Evolutionary conservation across 1,284 basidiomycete species (phyloP), one percentile per base, ranked within the genome.

Genomic region (Moniliella sp.): DNA sequence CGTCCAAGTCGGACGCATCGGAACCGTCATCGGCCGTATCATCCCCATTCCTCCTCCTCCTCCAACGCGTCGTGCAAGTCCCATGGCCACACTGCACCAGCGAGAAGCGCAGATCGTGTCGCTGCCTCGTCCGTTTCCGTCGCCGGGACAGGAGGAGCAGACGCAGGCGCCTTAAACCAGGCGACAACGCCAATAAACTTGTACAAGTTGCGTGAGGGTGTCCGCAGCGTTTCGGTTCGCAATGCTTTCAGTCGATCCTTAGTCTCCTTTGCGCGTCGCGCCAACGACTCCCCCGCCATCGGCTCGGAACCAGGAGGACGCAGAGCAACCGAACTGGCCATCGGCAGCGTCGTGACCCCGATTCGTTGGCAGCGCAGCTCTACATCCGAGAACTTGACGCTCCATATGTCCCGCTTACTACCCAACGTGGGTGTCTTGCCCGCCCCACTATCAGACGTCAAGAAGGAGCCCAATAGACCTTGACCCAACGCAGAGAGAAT

Each of bases 381-480:
- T 28, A 97, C 86, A 56, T 97, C 88, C 34, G 84, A 84, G 65
- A 97, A 94, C 9, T 75, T 71, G 0, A 97, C 78, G 33, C 88
- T 67, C 88, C 88, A 97, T 30, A 84, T 56, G 48, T 94, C 86
- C 52, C 76, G 76, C 65, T 61, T 61, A 32, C 44, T 50, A 3
- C 56, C 59, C 41, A 61, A 39, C 3, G 42, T 30, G 1, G 57
- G 59, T 12, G 50, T 44, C 31, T 50, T 53, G 13, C 43, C 37
- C n/a, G n/a, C n/a, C n/a, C n/a, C n/a, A n/a, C 43, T 39, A 8
- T 46, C 40, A 1, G 43, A 27, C 4, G 39, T 38, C 4, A 49
- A 25, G 16, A 50, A 47, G n/a, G n/a, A n/a, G n/a, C n/a, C n/a
- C n/a, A n/a, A n/a, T n/a, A n/a, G n/a, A n/a, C n/a, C n/a, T n/a